These are phyloP conservation scores for Achlya hypogyna DNA, from an alignment of 352 stramenopile genomes.

Conservation along the genomic window DNA sequence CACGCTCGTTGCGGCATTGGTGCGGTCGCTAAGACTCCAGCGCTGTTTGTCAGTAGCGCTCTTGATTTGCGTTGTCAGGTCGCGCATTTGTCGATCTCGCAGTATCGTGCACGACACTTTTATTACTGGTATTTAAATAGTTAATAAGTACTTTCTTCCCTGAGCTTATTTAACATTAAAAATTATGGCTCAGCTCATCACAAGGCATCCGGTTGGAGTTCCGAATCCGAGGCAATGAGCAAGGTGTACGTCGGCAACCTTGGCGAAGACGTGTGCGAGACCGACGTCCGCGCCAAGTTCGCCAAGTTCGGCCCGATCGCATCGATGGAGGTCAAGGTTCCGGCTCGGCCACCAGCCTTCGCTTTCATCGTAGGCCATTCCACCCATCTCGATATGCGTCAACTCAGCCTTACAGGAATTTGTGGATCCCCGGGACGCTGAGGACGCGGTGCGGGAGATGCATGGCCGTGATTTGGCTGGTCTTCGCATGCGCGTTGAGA, in stretches of 20 bases:
- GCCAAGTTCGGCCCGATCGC: conserved; percentile 43
- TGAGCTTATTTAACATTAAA: too few relatives aligned
- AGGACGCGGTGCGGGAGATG: conserved; percentile 70
- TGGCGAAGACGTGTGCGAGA: conserved; percentile 38
- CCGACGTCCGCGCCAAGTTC: conserved; percentile 62
- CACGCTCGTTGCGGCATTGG: too few relatives aligned
- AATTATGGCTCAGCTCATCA: too few relatives aligned
- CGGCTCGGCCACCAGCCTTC: conserved; percentile 60
- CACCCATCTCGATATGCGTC: neutral
- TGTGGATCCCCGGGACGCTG: conserved; percentile 62
- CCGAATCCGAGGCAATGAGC: too few relatives aligned
- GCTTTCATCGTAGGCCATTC: conserved; percentile 41
- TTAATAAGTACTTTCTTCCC: too few relatives aligned
- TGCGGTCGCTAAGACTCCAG: too few relatives aligned
- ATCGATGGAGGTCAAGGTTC: conserved; percentile 54
- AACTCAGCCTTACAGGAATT: conserved; percentile 31
- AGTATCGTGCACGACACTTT: too few relatives aligned
- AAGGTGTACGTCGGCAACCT: conserved; percentile 77
- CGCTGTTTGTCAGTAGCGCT: too few relatives aligned
- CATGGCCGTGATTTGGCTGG: conserved; percentile 42
- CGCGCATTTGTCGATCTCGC: too few relatives aligned
- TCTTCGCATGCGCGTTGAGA: conserved; percentile 35
- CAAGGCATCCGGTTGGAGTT: too few relatives aligned
- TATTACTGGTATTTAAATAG: too few relatives aligned
- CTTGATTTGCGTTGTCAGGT: too few relatives aligned